A percentile compares a stretch with the other conserved stretches of the same genome.
Conservation (phyloP, 352 stramenopile genomes). For the Pythium myriotylum region DNA sequence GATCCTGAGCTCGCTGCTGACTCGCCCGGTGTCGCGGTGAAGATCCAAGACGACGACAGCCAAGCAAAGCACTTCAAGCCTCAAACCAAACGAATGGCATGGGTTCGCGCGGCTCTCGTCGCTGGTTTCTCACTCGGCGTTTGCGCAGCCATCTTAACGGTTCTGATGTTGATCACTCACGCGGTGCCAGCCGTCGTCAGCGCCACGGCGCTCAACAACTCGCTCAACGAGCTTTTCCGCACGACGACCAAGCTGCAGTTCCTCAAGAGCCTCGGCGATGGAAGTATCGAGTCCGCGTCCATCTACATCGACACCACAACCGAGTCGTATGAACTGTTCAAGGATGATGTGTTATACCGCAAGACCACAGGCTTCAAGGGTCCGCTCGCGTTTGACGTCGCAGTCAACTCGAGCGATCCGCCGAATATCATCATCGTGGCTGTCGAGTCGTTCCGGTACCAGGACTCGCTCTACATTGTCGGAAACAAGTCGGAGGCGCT, state of each 20-base stretch:
- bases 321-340: conserved; percentile 44
- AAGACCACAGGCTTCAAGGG: conserved; percentile 41
- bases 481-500: conserved; percentile 27
- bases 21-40: not conserved
- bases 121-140: not conserved
- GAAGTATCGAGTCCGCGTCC: not conserved
- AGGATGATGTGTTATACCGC: conserved; percentile 39
- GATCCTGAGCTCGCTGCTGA: not conserved
- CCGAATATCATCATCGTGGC: conserved; percentile 54
- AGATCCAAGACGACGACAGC: too few species aligned
- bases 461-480: conserved; percentile 52
- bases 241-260: conserved; percentile 10
- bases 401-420: conserved; percentile 28
- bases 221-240: conserved; percentile 23
- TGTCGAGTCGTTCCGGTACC: conserved; percentile 56
- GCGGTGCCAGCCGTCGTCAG: not conserved
- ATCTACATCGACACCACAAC: conserved; percentile 41
- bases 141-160: not conserved
- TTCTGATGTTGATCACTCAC: conserved; percentile 4
- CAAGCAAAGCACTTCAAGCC: not conserved
- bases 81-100: not conserved
- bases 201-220: conserved; percentile 6
- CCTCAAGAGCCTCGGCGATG: not conserved
- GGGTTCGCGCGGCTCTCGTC: not conserved
- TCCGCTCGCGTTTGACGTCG: conserved; percentile 43